Percentiles rank a stretch among this genome's conserved stretches.
Evolutionary conservation across 768 basidiomycete species (phyloP).

Genomic region (Cystofilobasidium macerans): DNA sequence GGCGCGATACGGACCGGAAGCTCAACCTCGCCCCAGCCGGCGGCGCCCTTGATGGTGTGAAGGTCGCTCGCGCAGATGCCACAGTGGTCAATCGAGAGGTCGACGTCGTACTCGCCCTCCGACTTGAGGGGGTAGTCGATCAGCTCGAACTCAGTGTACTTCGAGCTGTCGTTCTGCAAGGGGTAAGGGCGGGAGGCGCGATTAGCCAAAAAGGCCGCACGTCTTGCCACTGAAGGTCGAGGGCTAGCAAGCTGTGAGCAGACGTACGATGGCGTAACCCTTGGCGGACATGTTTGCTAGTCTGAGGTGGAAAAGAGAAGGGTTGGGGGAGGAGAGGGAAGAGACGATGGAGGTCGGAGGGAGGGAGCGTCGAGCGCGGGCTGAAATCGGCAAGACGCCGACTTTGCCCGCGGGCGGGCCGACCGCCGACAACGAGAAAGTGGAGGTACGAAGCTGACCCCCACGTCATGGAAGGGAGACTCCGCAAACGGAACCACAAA

Average conservation of each 20-base stretch:
- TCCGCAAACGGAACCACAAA: too few species aligned
- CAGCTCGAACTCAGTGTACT: slow-evolving; percentile 4
- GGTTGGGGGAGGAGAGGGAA: neutral
- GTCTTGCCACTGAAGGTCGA: too few species aligned
- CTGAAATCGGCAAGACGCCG: neutral
- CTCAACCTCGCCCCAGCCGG: slow-evolving; percentile 2
- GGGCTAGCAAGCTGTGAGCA: neutral
- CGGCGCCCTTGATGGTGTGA: neutral
- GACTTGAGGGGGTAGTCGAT: slow-evolving; percentile 15
- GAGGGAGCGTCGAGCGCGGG: too few species aligned
- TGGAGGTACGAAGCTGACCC: too few species aligned
- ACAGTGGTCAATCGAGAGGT: neutral
- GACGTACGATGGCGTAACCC: neutral
- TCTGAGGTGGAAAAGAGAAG: neutral
- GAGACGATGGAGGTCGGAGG: too few species aligned
- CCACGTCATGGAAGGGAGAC: too few species aligned
- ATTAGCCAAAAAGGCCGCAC: neutral
- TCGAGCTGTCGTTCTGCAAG: neutral
- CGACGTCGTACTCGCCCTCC: neutral
- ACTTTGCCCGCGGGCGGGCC: neutral
- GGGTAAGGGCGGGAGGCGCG: neutral
- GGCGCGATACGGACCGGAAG: neutral
- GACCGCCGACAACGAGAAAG: neutral
- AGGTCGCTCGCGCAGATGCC: slow-evolving; percentile 7
- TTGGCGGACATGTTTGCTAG: neutral